Base-by-base conservation (phyloP, 1,284 basidiomycete genomes). In the Puccinia polysora region DNA sequence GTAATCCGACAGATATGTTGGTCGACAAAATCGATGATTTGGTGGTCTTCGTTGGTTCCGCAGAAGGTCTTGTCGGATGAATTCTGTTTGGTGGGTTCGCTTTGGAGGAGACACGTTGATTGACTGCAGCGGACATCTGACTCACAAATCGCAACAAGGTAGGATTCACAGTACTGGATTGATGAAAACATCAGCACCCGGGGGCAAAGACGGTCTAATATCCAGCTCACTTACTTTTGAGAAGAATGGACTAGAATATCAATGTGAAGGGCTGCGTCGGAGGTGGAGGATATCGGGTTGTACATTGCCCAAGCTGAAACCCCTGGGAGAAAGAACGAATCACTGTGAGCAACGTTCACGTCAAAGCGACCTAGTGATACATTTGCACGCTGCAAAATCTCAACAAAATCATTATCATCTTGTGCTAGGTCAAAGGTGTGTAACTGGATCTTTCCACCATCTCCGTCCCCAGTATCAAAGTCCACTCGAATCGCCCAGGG, bases 231-330 rank as follows among this genome's bases (percentile, higher is more conserved):
- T 64, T 52, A 64, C 62, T 64, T 64, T 38, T 64, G 62, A 32
- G 62, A 64, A 8, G 62, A 64, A 36, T 64, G 62, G 15, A 64
- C 62, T 38, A 64, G 25, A 49, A 64, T 64, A 15, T 64, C 62
- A 25, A 64, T 18, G 36, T 64, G 62, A 36, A 64, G 62, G 50
- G 62, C 49, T 50, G 62, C 62, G 20, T 64, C 62, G 34, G 32
- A 15, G 32, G 47, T 38, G 25, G 62, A 4, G 36, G 45, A 49
- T 20, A 49, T 34, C 43, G 62, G 62, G 36, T 64, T 64, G 47
- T 64, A 64, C 12, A 64, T 32, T 36, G 62, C 62, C 62, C 62
- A 64, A 49, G 62, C 62, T 4, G 62, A 64, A 64, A 64, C 62
- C 36, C 62, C 62, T 6, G 62, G 62, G 10, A 64, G 25, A 36